phyloP scores from a whole-genome alignment of 2,329 filamentous ascomycete species.

The Cordyceps pruinosa region DNA sequence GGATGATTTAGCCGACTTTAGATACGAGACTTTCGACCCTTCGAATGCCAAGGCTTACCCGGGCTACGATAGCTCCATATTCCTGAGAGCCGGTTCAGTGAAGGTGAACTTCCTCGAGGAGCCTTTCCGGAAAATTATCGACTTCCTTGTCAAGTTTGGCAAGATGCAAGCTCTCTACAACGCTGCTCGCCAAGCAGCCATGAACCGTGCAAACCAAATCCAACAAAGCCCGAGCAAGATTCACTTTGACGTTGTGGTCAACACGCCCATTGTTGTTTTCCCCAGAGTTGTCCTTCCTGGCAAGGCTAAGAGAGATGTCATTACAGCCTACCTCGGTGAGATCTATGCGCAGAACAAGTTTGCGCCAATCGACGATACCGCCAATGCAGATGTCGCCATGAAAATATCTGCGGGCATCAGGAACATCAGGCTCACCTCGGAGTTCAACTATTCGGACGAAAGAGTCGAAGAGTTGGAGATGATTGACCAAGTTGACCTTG shows the following conservation, averaged over 20 bases:
- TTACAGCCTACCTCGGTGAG: slow-evolving; percentile 92
- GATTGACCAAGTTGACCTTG: slow-evolving; percentile 93
- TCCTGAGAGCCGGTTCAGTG: slow-evolving; percentile 83
- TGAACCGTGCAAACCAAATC: slow-evolving; percentile 86
- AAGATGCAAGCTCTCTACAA: slow-evolving; percentile 99
- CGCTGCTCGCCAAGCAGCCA: slow-evolving; percentile 86
- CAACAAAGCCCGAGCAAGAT: slow-evolving; percentile 86
- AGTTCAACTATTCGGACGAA: slow-evolving; percentile 71
- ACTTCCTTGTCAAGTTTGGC: slow-evolving; percentile 96
- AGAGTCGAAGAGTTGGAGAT: slow-evolving; percentile 83
- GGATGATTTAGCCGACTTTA: slow-evolving; percentile 91
- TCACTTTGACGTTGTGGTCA: slow-evolving; percentile 89
- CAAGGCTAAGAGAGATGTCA: slow-evolving; percentile 64
- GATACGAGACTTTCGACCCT: slow-evolving; percentile 90
- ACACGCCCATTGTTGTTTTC: slow-evolving; percentile 94
- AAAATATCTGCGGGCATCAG: slow-evolving; percentile 86
- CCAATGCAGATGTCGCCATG: slow-evolving; percentile 70
- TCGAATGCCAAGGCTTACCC: slow-evolving; percentile 67
- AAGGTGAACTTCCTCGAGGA: slow-evolving; percentile 97
- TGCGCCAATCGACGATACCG: slow-evolving; percentile 70
- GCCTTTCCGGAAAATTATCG: slow-evolving; percentile 95
- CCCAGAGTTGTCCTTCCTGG: slow-evolving; percentile 69
- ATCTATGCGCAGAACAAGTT: slow-evolving; percentile 97
- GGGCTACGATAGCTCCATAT: slow-evolving; percentile 90
- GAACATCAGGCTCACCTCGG: slow-evolving; percentile 84